Base-by-base conservation (phyloP, 805 yeast species). In the Candida insectorum region DNA sequence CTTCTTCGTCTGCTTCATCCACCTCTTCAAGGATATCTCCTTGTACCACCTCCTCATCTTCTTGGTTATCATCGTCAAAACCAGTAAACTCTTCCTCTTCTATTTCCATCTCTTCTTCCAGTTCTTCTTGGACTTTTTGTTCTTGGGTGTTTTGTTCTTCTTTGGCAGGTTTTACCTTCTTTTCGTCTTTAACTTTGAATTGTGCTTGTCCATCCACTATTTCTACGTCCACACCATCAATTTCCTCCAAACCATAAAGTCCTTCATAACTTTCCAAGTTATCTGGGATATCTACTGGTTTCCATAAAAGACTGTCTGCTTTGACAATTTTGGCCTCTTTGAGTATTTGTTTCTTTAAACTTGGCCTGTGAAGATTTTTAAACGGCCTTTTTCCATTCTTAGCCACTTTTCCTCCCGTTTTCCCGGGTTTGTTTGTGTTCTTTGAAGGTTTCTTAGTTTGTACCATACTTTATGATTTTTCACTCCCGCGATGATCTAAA, bases 211-310 rank as follows among this genome's bases (percentile, higher is more conserved):
- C 96, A 41, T 85, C 66, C 2, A 77, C 75, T 34, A 79, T 69
- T 39, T 84, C 77, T 5, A 91, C 89, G 49, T 74, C 89, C 21
- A 91, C 97, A 27, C 96, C 97, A 37, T 87, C 96, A 31, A 93
- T 71, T 54, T 91, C 97, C 56, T 91, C 98, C 22, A 93, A 63
- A 0, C 97, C 98, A 54, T 80, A 87, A 48, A 89, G 82, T 0
- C 96, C 96, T 44, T 85, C 89, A 51, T 83, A 85, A 56, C 87
- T 96, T 40, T 80, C 95, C 31, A 85, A 59, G 16, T 86, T 80
- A 43, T 85, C 91, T 4, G 94, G 91, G 33, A 89, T 73, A 2
- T 80, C 83, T 6, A 89, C 95, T 3, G 80, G 54, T 44, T 82
- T 84, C 98, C 98, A 91, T 6, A 66, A 62, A 42, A 85, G 60